Evolutionary conservation across 2,329 filamentous ascomycete species (phyloP), one percentile per base, ranked within the genome.

Genomic region (Dendryphion nanum): DNA sequence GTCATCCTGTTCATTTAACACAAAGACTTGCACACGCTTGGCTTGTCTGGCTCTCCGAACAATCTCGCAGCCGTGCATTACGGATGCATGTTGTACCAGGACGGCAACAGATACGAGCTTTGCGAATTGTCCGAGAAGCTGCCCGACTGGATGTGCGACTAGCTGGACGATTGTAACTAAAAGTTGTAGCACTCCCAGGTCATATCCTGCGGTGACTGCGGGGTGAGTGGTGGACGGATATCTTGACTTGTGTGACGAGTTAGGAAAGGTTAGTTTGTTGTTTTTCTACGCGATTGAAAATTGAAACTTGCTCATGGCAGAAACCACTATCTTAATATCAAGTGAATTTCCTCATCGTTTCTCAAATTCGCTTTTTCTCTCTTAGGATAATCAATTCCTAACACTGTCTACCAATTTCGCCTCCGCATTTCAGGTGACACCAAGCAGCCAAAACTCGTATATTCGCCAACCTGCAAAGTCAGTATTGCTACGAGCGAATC

Each of bases 111-210:
- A 51, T 18, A 49, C 46, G 13, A 37, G 41, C 16, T 51, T 42
- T 33, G 40, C 38, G 15, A 28, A 30, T 8, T 55, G 52, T 33
- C 37, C 38, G 23, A 46, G 33, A 3, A 31, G 30, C 17, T 47
- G 46, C 34, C 44, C 43, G 4, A 41, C 41, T 6, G 51, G 41
- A 8, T 55, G 52, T 35, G 50, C 43, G 4, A 45, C 41, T 18
- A 44, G 40, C 6, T 55, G 50, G 43, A 38, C 35, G 8, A 33
- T 45, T 14, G 43, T 37, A 6, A 38, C 18, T 14, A 20, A 14
- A 13, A 29, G 8, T 32, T 40, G 20, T 42, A 23, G 17, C 28
- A 37, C 15, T 31, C 28, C 34, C 16, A 33, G 34, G 30, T 26
- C 31, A 6, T 14, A 33, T 8, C 10, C 17, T 19, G 8, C 17